Percentiles rank a stretch among this genome's conserved stretches.
phyloP scores from a whole-genome alignment of 305 asterid species.

The Fraxinus baroniana region DNA sequence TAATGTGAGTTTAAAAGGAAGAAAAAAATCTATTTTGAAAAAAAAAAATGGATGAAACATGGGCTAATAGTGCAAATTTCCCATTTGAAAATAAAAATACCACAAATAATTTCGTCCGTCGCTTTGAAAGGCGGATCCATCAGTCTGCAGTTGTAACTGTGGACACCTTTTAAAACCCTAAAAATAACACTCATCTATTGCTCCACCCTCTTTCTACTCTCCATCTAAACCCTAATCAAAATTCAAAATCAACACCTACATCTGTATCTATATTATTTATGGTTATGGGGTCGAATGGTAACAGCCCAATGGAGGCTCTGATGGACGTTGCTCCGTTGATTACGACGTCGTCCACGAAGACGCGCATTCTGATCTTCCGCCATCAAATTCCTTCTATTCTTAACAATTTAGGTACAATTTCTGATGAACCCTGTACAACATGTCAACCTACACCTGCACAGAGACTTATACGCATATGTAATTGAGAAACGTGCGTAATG shows the following conservation, averaged over 20 bases:
- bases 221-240: neutral
- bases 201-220: neutral
- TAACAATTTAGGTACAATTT: slow-evolving; percentile 42
- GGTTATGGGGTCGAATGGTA: slow-evolving; percentile 43
- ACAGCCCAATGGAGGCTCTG: slow-evolving; percentile 53
- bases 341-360: slow-evolving; percentile 65
- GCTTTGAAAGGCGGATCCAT: neutral
- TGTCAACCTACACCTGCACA: slow-evolving; percentile 13
- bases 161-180: slow-evolving; percentile 24
- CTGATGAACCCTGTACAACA: slow-evolving; percentile 11
- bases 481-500: neutral
- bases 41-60: too few relatives aligned
- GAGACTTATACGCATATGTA: neutral
- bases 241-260: neutral
- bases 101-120: neutral
- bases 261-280: neutral
- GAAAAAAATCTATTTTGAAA: too few relatives aligned
- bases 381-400: slow-evolving; percentile 66
- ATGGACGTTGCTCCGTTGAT: slow-evolving; percentile 48
- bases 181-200: neutral
- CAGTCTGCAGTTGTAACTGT: neutral
- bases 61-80: too few relatives aligned
- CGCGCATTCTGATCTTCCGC: slow-evolving; percentile 75
- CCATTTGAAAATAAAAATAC: too few relatives aligned
- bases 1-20: too few relatives aligned